Conservation (phyloP, 768 basidiomycete genomes). For the Amanita molliuscula region DNA sequence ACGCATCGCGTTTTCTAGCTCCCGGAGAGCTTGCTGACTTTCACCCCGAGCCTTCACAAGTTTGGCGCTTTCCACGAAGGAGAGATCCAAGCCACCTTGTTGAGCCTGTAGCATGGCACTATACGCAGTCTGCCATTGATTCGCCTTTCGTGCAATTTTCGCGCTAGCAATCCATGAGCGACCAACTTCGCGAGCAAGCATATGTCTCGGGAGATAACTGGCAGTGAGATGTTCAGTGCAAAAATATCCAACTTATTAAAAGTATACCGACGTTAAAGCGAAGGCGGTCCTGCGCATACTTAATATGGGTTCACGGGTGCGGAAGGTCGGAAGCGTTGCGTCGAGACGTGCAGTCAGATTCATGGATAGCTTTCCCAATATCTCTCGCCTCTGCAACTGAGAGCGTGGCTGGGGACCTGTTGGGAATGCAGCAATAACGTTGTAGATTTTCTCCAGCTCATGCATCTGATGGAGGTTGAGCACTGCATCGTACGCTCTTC, state of each 20-base stretch:
- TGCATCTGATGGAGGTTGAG: constrained; percentile 79
- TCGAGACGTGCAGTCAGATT: constrained; percentile 59
- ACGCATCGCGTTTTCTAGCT: constrained; percentile 69
- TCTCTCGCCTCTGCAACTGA: constrained; percentile 21
- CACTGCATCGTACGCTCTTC: constrained; percentile 78
- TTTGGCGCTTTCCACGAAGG: constrained; percentile 87
- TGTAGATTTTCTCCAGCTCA: constrained; percentile 67
- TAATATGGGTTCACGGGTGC: constrained; percentile 78
- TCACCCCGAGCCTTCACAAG: constrained; percentile 73
- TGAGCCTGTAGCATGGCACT: constrained; percentile 89
- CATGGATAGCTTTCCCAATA: constrained; percentile 33
- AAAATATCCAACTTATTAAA: neutral
- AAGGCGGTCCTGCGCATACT: constrained; percentile 87
- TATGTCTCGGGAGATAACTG: constrained; percentile 24
- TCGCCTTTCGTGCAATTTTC: constrained; percentile 94
- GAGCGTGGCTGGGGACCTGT: constrained; percentile 26
- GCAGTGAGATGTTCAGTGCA: constrained; percentile 5
- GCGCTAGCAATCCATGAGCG: constrained; percentile 86
- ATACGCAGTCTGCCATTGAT: constrained; percentile 94
- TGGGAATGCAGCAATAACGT: constrained; percentile 28
- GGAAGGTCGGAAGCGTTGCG: constrained; percentile 78
- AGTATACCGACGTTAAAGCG: constrained; percentile 44
- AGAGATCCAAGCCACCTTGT: constrained; percentile 57
- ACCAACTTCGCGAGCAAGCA: constrained; percentile 54
- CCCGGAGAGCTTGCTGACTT: constrained; percentile 75